Conservation (phyloP, 495 filamentous ascomycete species). For the Staphylotrichum tortipilum region DNA sequence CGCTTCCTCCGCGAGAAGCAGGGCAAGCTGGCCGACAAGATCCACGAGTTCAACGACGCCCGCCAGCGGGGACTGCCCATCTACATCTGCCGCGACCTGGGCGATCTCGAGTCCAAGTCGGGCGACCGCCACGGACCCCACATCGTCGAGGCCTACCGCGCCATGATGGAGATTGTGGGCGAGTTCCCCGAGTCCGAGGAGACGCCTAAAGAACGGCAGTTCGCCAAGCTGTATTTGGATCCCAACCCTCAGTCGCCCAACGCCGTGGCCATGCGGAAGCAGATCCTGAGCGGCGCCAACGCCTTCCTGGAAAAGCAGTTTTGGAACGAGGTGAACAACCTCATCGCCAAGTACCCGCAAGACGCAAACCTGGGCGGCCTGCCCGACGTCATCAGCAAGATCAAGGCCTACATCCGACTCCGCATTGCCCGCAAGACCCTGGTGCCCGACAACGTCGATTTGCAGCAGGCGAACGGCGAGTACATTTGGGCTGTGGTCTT, state of each 20-base stretch:
- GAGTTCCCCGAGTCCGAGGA: conserved; percentile 52
- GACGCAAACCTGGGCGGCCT: conserved; percentile 87
- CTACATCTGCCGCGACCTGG: conserved; percentile 64
- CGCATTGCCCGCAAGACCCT: conserved; percentile 68
- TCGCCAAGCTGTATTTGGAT: conserved; percentile 62
- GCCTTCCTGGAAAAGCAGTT: conserved; percentile 66
- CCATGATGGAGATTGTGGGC: conserved; percentile 61
- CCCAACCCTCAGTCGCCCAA: conserved; percentile 53
- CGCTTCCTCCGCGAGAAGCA: conserved; percentile 73
- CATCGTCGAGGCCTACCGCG: conserved; percentile 68
- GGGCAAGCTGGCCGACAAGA: conserved; percentile 62
- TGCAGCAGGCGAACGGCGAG: conserved; percentile 68
- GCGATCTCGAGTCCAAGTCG: conserved; percentile 56
- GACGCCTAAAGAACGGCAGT: conserved; percentile 66
- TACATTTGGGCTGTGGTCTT: conserved; percentile 92
- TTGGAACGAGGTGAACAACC: conserved; percentile 60
- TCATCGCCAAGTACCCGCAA: conserved; percentile 70
- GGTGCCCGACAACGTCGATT: conserved; percentile 59
- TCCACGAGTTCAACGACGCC: conserved; percentile 64
- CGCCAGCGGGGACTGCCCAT: conserved; percentile 56
- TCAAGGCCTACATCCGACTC: conserved; percentile 82
- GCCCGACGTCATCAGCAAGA: conserved; percentile 77
- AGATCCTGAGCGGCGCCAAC: conserved; percentile 69
- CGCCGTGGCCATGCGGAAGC: conserved; percentile 56
- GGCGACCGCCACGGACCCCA: conserved; percentile 58